Evolutionary conservation across 306 rosid species (phyloP).

Genomic region (Fagus sylvatica): DNA sequence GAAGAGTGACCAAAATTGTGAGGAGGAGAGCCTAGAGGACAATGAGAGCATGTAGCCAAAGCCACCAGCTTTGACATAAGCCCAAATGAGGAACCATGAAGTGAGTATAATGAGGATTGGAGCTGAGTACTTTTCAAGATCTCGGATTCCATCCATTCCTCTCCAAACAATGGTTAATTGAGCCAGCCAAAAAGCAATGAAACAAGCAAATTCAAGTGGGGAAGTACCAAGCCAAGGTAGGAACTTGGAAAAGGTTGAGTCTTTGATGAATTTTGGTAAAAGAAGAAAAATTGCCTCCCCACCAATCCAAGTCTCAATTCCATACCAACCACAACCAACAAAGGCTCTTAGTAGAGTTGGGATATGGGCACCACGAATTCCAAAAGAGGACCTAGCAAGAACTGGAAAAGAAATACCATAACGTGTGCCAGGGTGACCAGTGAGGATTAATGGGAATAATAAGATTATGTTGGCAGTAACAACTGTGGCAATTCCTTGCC

Average conservation of each 20-base stretch:
- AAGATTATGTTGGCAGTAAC: constrained; percentile 62
- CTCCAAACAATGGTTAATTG: constrained; percentile 68
- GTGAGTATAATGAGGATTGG: constrained; percentile 72
- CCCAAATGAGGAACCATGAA: constrained; percentile 60
- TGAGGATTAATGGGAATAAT: constrained; percentile 57
- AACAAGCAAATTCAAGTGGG: constrained; percentile 74
- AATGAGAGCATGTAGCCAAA: constrained; percentile 71
- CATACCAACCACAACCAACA: constrained; percentile 98
- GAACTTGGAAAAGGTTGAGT: constrained; percentile 26
- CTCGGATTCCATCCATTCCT: constrained; percentile 82
- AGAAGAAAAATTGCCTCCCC: constrained; percentile 88
- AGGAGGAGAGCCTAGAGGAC: constrained; percentile 56
- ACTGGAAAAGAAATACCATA: constrained; percentile 91
- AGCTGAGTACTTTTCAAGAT: constrained; percentile 82
- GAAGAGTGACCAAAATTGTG: constrained; percentile 72
- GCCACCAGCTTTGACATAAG: constrained; percentile 71
- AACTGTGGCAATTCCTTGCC: constrained; percentile 92
- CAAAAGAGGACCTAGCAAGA: constrained; percentile 80
- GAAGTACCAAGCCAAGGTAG: constrained; percentile 86
- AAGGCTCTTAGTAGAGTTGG: constrained; percentile 79
- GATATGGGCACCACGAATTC: constrained; percentile 79
- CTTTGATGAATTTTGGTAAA: constrained; percentile 52
- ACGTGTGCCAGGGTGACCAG: constrained; percentile 78
- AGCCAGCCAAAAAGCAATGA: constrained; percentile 58
- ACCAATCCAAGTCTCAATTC: constrained; percentile 94